Evolutionary conservation across 2,329 filamentous ascomycete species (phyloP), one percentile per base, ranked within the genome.

Genomic region (Pyrenophora tritici-repentis): DNA sequence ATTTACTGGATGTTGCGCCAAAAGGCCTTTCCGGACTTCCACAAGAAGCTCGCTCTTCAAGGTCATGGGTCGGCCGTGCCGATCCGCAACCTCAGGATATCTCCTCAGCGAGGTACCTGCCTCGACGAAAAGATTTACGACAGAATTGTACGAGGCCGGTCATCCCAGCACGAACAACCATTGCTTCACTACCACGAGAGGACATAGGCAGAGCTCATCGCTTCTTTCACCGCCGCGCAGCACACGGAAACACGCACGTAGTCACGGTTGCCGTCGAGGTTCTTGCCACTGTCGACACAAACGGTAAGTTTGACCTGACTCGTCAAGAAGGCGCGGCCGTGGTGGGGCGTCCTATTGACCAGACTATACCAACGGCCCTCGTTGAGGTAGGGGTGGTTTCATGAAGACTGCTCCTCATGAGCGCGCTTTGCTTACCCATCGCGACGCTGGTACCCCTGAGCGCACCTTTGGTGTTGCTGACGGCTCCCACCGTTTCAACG

Each of bases 381-480:
- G 60, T 42, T 44, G 57, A 14, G 53, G 59, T 39, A 47, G 57
- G 14, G 53, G 59, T 40, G 53, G 56, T 7, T 67, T 58, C 34
- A 61, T 61, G 31, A 62, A 65, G 39, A 53, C 63, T 34, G 69
- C 74, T 29, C 73, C 78, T 3, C 73, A 79, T 42, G 71, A 75
- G 53, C 77, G 78, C 48, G 72, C 73, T 14, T 69, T 81, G 24
- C 66, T 81, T n/a, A 69, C 66, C 22, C 62, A 72, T n/a, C 69
- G 65, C 37, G 71, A 76, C 39, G 72, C 73, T 18, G 68, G 70
- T 22, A 77, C 71, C 24, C 75, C 77, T 3, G 78, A 81, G 62
- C 77, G 74, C 44, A 62, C 77, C 38, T 61, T 73, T 26, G 78
- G 78, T 49, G 77, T 80, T 64, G 67, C 68, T 12, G 66, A 74